A percentile compares a stretch with the other conserved stretches of the same genome.
Evolutionary conservation across 768 basidiomycete species (phyloP).

Genomic region (Tulasnella calospora): DNA sequence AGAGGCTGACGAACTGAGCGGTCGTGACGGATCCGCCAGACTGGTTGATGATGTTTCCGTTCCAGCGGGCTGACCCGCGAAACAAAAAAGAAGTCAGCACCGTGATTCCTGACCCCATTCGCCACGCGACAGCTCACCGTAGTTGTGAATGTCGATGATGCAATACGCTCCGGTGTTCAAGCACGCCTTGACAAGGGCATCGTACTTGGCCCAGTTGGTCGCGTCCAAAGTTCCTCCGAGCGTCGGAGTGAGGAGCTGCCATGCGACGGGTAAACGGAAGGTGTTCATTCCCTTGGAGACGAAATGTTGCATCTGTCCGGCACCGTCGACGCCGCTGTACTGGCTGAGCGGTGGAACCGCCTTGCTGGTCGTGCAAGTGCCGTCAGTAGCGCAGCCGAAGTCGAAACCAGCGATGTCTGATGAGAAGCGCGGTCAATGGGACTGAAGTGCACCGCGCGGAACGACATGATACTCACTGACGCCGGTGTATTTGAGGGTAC

Average conservation of each 20-base stretch:
- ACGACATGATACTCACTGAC: conserved; percentile 17
- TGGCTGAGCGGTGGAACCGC: conserved; percentile 34
- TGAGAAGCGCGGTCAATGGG: too few species aligned
- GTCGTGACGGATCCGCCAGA: conserved; percentile 51
- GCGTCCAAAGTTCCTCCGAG: conserved; percentile 42
- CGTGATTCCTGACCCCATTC: too few species aligned
- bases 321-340: conserved; percentile 46
- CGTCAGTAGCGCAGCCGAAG: conserved; percentile 13
- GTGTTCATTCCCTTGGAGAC: conserved; percentile 49
- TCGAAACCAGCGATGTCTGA: conserved; percentile 23
- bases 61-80: conserved; percentile 49
- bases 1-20: conserved; percentile 49
- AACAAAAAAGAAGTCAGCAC: too few species aligned
- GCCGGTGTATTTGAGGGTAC: neutral
- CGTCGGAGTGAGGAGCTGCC: conserved; percentile 44
- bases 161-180: conserved; percentile 38
- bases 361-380: conserved; percentile 35
- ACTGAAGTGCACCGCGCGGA: neutral
- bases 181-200: conserved; percentile 50
- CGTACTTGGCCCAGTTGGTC: conserved; percentile 47
- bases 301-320: conserved; percentile 59
- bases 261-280: conserved; percentile 57
- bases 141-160: conserved; percentile 45
- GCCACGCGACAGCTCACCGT: too few species aligned
- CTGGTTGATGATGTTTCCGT: conserved; percentile 55